Evolutionary conservation across 257 asterid species (phyloP).

Genomic region (Penstemon eatonii): DNA sequence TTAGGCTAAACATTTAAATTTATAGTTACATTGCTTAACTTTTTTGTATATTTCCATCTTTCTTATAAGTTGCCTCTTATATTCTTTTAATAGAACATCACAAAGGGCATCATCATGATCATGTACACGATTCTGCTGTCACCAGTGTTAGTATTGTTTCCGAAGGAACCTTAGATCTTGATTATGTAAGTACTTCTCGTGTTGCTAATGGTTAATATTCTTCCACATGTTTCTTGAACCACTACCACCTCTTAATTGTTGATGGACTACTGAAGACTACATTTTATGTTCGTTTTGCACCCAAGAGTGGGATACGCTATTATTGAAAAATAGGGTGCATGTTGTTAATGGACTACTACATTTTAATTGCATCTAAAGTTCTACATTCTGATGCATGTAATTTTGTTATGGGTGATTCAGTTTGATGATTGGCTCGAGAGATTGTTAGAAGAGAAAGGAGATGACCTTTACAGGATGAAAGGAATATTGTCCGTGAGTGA

Average conservation of each 20-base stretch:
- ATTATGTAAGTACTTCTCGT: slow-evolving; percentile 60
- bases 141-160: slow-evolving; percentile 91
- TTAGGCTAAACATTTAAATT: background rate
- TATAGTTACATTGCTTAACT: slow-evolving; percentile 1
- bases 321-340: background rate
- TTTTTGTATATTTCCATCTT: background rate
- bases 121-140: slow-evolving; percentile 80
- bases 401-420: slow-evolving; percentile 38
- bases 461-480: slow-evolving; percentile 88
- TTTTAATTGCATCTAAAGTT: slow-evolving; percentile 1
- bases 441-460: slow-evolving; percentile 84
- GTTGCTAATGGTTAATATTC: background rate
- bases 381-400: slow-evolving; percentile 20
- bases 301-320: background rate
- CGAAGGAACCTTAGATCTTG: slow-evolving; percentile 87
- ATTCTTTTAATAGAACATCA: slow-evolving; percentile 52
- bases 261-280: background rate
- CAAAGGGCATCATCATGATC: slow-evolving; percentile 70
- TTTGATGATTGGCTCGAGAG: slow-evolving; percentile 97
- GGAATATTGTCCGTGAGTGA: slow-evolving; percentile 76
- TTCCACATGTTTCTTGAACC: slow-evolving; percentile 1
- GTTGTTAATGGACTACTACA: background rate
- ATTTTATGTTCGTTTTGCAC: background rate
- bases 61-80: background rate
- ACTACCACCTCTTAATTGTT: background rate